Percentiles rank a stretch among this genome's conserved stretches.
Evolutionary conservation across 495 filamentous ascomycete genomes (phyloP).

Genomic region (Lineolata rhizophorae): DNA sequence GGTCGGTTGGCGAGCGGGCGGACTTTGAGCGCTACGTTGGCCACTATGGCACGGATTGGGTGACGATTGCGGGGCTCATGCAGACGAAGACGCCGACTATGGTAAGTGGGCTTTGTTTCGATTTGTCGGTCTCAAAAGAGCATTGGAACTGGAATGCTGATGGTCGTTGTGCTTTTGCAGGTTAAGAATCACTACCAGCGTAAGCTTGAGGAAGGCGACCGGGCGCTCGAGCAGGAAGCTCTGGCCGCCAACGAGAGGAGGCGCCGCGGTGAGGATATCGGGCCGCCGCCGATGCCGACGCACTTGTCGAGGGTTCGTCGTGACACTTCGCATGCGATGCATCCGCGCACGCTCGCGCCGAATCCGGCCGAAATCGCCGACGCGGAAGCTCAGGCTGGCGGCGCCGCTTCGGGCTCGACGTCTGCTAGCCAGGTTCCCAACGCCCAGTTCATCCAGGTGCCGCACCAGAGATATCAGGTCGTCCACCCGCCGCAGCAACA

Average conservation of each 20-base stretch:
- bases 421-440: too few relatives aligned
- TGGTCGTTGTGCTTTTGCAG: conserved; percentile 21
- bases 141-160: conserved; percentile 2
- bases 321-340: too few relatives aligned
- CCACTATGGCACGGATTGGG: conserved; percentile 79
- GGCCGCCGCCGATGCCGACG: conserved; percentile 38
- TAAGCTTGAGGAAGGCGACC: conserved; percentile 42
- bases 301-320: too few relatives aligned
- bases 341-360: not conserved
- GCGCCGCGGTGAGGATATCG: conserved; percentile 44
- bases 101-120: conserved; percentile 35
- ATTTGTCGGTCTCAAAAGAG: not conserved
- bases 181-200: conserved; percentile 84
- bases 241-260: conserved; percentile 50
- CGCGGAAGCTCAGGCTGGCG: too few relatives aligned
- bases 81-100: conserved; percentile 83
- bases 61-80: conserved; percentile 65
- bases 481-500: too few relatives aligned
- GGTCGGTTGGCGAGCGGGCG: conserved; percentile 77
- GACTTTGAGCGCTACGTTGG: conserved; percentile 61
- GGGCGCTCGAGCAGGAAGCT: conserved; percentile 41
- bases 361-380: not conserved
- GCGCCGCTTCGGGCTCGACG: too few relatives aligned
- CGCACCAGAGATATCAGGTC: too few relatives aligned
- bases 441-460: too few relatives aligned